Evolutionary conservation across 1,284 basidiomycete genomes (phyloP), one percentile per base, ranked within the genome.

Genomic region (Marasmius tenuissimus): DNA sequence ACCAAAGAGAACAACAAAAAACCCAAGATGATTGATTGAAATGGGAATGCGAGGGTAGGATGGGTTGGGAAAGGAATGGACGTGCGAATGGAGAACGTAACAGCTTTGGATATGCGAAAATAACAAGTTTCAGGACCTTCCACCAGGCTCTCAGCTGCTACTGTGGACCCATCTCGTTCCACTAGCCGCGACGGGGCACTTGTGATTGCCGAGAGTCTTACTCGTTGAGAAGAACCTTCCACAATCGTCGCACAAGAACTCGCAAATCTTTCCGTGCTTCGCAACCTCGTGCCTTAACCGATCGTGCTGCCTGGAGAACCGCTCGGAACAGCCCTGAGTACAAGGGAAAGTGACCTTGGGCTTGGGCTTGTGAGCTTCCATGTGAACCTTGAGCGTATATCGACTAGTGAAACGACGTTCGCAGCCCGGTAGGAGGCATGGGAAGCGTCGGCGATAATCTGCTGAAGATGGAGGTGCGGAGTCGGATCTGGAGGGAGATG

Each of bases 341-440:
- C 64, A 65, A 33, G 78, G 77, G 64, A 80, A 81, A 1, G 76
- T 73, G 0, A 74, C 71, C 18, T 79, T 77, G 1, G 78, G 78
- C 64, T 83, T 83, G n/a, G 80, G 80, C 61, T 78, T 79, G 67
- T 83, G 81, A 0, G 81, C 78, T 60, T 81, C 79, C 77, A 81
- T 78, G 66, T 83, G 81, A 40, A 82, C 80, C 63, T 79, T 79
- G 16, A 81, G 71, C 10, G 81, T 82, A 65, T 83, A 82, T 62
- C 81, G 78, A 60, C 76, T 80, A 7, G 80, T 82, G 65, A 82
- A 82, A 18, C 78, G 75, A 47, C 81, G 76, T 34, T 72, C 69
- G 66, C 81, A 83, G 8, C 78, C 81, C 16, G 76, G 68, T 39
- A 81, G 70, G 20, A 75, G 70, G 63, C 81, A 83, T 16, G 80